Conservation (phyloP, 129 eudicot genomes). For the Arctium lappa region DNA sequence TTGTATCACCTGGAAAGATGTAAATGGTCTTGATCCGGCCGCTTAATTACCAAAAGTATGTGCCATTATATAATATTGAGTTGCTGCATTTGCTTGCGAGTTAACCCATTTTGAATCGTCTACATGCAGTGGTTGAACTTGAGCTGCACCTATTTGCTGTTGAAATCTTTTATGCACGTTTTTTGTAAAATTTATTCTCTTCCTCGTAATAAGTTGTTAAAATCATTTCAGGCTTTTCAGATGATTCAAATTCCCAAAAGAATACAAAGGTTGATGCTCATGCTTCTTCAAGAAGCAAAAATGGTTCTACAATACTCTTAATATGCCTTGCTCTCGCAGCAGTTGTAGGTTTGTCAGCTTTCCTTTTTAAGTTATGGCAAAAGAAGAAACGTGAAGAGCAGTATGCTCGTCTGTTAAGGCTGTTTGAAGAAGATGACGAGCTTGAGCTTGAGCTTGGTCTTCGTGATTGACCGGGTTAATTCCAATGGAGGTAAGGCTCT, state of each 20-base stretch:
- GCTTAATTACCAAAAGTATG: too few species aligned
- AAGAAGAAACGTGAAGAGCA: conserved; percentile 93
- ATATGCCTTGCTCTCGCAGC: conserved; percentile 51
- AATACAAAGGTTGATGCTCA: conserved; percentile 27
- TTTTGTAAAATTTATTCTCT: neutral
- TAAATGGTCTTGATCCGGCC: too few species aligned
- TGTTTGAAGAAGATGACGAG: conserved; percentile 95
- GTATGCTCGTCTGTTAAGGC: conserved; percentile 80
- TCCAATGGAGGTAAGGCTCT: conserved; percentile 26
- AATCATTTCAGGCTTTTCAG: conserved; percentile 53
- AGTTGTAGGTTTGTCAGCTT: conserved; percentile 47
- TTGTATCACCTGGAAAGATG: too few species aligned
- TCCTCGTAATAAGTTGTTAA: neutral
- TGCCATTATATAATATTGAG: too few species aligned
- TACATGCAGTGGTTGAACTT: neutral
- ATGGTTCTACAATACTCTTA: conserved; percentile 49
- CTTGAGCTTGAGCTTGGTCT: conserved; percentile 94
- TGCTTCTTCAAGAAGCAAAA: conserved; percentile 39
- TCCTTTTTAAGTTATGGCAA: conserved; percentile 83
- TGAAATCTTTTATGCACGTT: neutral
- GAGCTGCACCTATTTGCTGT: neutral
- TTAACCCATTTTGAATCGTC: neutral
- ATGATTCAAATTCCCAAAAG: conserved; percentile 47
- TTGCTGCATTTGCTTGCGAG: too few species aligned
- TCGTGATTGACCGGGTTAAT: conserved; percentile 42